A percentile compares a stretch with the other conserved stretches of the same genome.
Evolutionary conservation across 129 eudicot species (phyloP).

Genomic region (Daucus carota): DH1_v3.0 NC_030388.2:20622001-20622500

Average conservation of each 20-base stretch:
- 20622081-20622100: not conserved
- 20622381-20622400: too few relatives aligned
- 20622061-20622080: not conserved
- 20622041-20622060: not conserved
- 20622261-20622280: slow-evolving; percentile 83
- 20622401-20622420: too few relatives aligned
- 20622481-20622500: too few relatives aligned
- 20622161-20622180: not conserved
- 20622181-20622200: slow-evolving; percentile 7
- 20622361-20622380: too few relatives aligned
- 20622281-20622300: not conserved
- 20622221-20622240: slow-evolving; percentile 79
- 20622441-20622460: too few relatives aligned
- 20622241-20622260: slow-evolving; percentile 87
- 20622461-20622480: too few relatives aligned
- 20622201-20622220: slow-evolving; percentile 65
- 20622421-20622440: too few relatives aligned
- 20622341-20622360: too few relatives aligned
- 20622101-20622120: not conserved
- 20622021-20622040: not conserved
- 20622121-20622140: not conserved
- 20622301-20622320: not conserved
- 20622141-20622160: not conserved
- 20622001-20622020: not conserved
- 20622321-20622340: too few relatives aligned